Evolutionary conservation across 2,329 filamentous ascomycete species (phyloP), one percentile per base, ranked within the genome.

Genomic region (Venturia aucupariae): DNA sequence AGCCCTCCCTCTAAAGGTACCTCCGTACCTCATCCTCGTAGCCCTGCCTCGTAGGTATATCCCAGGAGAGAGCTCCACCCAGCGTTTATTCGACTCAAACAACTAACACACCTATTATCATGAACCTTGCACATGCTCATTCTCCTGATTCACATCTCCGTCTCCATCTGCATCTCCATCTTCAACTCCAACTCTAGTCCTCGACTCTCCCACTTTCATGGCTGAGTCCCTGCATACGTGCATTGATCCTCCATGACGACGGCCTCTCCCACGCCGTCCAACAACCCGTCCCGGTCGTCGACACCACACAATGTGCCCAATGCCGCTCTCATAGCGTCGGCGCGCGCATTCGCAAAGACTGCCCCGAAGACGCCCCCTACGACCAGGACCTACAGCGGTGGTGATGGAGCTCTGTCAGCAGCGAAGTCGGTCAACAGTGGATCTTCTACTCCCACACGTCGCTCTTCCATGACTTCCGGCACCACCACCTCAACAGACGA

Each of bases 261-360:
- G 51, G 51, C 27, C 51, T 57, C 30, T 35, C 30, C 51, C 15
- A 57, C 27, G n/a, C 27, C 51, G 19, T 35, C 63, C 51, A 63
- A 59, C 46, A 42, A 30, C 19, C 38, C 22, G 17, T 60, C 54
- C 13, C 63, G 63, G 38, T 60, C 63, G 22, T 41, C 46, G 41
- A 64, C 63, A 35, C 63, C 41, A 27, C 42, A 65, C 30, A 66
- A 66, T 41, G 65, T 66, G 35, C 69, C 69, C 61, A 71, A 78
- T 70, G 79, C 80, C 59, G 81, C 81, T 57, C 75, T 83, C 17
- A 74, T 74, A 62, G 81, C 81, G 39, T 81, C 81, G 10, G 73
- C 76, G 6, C 68, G 75, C 48, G 81, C 81, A 27, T 83, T 82
- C 70, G 75, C 73, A 13, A 79, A 77, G 69, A 75, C 76, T 32